Evolutionary conservation across 108 stramenopile species (phyloP).

Genomic region (Skeletonema menzelii): DNA sequence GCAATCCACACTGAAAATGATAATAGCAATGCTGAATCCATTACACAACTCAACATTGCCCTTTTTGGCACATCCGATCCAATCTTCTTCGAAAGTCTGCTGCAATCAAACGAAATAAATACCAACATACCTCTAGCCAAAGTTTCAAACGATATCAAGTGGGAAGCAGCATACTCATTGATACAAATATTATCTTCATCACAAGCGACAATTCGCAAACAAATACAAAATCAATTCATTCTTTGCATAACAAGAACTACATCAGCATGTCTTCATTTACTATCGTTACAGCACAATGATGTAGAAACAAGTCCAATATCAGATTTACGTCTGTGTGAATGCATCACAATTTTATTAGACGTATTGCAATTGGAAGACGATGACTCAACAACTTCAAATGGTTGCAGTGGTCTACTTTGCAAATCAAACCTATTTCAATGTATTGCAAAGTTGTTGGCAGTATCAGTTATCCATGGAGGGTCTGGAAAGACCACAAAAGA

Average conservation of each 20-base stretch:
- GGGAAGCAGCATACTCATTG: constrained; percentile 29
- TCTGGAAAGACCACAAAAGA: constrained; percentile 3
- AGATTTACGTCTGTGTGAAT: constrained; percentile 30
- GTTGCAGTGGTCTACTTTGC: constrained; percentile 11
- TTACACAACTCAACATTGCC: neutral
- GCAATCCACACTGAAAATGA: neutral
- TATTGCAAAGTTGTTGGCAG: constrained; percentile 25
- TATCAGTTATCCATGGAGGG: constrained; percentile 10
- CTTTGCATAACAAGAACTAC: constrained; percentile 13
- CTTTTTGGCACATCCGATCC: neutral
- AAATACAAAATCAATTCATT: constrained; percentile 9
- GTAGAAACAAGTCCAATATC: constrained; percentile 9
- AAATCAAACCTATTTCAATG: constrained; percentile 36
- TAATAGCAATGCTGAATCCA: neutral
- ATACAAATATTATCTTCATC: constrained; percentile 3
- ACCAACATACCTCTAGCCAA: neutral
- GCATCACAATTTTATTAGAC: constrained; percentile 32
- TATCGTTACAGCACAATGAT: neutral
- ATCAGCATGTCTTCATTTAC: constrained; percentile 18
- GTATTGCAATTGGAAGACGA: neutral
- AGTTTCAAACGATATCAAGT: constrained; percentile 3
- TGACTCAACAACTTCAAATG: neutral
- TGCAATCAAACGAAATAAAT: neutral
- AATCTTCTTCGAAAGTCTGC: neutral
- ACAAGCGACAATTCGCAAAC: constrained; percentile 1